Base-by-base conservation (phyloP, 1,139 yeast genomes). In the Debaryomyces psychrophilus region DNA sequence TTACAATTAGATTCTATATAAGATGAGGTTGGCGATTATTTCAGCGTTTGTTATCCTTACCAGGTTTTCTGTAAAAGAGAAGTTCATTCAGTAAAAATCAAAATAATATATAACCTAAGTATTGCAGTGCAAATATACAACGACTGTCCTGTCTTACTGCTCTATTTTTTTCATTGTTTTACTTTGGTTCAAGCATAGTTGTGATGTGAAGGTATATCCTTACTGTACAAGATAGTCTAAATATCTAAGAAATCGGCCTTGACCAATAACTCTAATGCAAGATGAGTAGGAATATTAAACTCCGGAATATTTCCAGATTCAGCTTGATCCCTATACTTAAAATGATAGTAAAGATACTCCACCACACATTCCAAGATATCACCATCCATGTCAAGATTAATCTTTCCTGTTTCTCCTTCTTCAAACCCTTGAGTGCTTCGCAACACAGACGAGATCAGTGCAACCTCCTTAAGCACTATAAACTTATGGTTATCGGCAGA, bases 231-330 rank as follows among this genome's bases (percentile, higher is more conserved):
- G 8, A 18, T 33, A 8, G 9, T 14, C 35, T 51, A 74, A 44
- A 84, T 83, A 60, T 89, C 93, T 57, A 90, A 71, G 61, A 82
- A 90, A 62, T 92, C 98, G 0, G 98, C 96, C 28, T 96, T 96
- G 33, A 93, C 95, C 41, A 93, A 69, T 55, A 93, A 70, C 60
- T 93, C 98, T 54, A 93, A 72, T 0, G 98, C 97, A 79, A 92
- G 81, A 57, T 90, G 97, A 0, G 98, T 93, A 0, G 98, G 97
- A 1, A 93, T 83, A 40, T 87, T 85, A 64, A 93, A 93, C 50
- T 88, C 95, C 0, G 96, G 96, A 8, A 88, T 82, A 43, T 78
- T 82, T 0, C 76, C 79, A 22, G 72, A 69, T 34, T 75, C 81
- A 2, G 79, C 82, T 36, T 71, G 73, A 48, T 83, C 87, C 52